Evolutionary conservation across 306 rosid genomes (phyloP), one percentile per base, ranked within the genome.

Genomic region (Gynostemma pentaphyllum): DNA sequence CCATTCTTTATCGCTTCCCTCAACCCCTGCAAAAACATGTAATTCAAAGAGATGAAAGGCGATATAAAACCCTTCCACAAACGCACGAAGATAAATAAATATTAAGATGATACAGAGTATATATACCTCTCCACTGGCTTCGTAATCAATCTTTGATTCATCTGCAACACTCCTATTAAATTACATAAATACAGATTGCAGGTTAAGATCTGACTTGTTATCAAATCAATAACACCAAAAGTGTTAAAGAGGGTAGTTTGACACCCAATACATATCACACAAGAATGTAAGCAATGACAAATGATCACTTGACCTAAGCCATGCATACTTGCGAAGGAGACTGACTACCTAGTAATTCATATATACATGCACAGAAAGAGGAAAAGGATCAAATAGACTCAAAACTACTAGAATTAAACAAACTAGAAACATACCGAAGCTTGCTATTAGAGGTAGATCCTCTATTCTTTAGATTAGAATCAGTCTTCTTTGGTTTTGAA

Each of bases 1-100:
- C 97, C 85, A 61, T 84, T 94, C 81, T 94, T 94, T 72, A 94
- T 87, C 64, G 99, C 97, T 78, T 94, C 99, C 79, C 97, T 82
- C 73, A 85, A 57, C 62, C 99, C 99, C 95, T 86, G 68, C 75
- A 70, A 76, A 19, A 54, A 68, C 49, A 55, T 65, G 76, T 27
- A 12, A 65, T 67, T 66, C 32, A 56, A n/a, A 60, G 12, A 60
- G 44, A 60, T 64, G 69, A 45, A 18, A 24, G 45, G 5, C 9
- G 45, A 22, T 7, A 9, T 45, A 1, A 64, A 64, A 52, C 47
- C 37, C 51, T 40, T 70, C 53, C 62, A 53, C 4, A 19, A 47
- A 48, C 71, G 42, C 37, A n/a, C 11, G 56, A 21, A 49, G 49
- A 26, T 39, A 23, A n/a, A n/a, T n/a, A n/a, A n/a, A 45, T 62